These are phyloP conservation scores for Russula ochroleuca DNA, from an alignment of 768 basidiomycete species.

Conservation along the genomic window DNA sequence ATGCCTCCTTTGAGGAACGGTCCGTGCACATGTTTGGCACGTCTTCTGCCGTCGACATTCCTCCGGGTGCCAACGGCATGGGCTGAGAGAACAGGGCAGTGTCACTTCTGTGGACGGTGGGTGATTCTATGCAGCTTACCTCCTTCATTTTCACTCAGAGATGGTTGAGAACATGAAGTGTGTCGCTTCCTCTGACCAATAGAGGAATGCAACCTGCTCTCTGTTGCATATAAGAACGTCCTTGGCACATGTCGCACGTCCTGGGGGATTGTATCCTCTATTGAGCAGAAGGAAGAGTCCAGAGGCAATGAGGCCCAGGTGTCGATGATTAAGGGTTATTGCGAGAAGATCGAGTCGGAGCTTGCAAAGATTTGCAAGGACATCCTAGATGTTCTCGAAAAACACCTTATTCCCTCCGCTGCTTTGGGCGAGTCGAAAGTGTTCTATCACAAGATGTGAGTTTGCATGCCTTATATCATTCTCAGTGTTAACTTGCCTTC, in stretches of 20 bases:
- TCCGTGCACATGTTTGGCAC: conserved; percentile 35
- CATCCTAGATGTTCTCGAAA: conserved; percentile 94
- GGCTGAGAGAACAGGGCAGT: no score
- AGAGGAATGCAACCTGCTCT: conserved; percentile 86
- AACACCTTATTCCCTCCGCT: conserved; percentile 96
- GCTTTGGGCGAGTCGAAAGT: conserved; percentile 97
- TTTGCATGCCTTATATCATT: conserved; percentile 11
- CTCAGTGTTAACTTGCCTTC: no score
- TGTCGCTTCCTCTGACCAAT: conserved; percentile 95
- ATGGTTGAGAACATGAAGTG: conserved; percentile 99
- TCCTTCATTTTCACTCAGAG: conserved; percentile 46
- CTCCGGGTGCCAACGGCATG: neutral
- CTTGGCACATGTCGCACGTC: conserved; percentile 97
- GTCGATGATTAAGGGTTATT: conserved; percentile 94
- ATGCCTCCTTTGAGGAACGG: conserved; percentile 42
- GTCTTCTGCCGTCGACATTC: neutral
- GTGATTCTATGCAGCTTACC: conserved; percentile 20
- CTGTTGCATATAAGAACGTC: conserved; percentile 99
- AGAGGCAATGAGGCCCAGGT: conserved; percentile 97
- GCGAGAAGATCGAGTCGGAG: conserved; percentile 96
- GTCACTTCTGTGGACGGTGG: conserved; percentile 6
- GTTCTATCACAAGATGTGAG: conserved; percentile 99
- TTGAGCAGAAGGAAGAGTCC: conserved; percentile 98
- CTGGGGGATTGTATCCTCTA: conserved; percentile 97
- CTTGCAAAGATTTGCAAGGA: conserved; percentile 98